phyloP scores from a whole-genome alignment of 1,139 yeast species.

The Scheffersomyces segobiensis region DNA sequence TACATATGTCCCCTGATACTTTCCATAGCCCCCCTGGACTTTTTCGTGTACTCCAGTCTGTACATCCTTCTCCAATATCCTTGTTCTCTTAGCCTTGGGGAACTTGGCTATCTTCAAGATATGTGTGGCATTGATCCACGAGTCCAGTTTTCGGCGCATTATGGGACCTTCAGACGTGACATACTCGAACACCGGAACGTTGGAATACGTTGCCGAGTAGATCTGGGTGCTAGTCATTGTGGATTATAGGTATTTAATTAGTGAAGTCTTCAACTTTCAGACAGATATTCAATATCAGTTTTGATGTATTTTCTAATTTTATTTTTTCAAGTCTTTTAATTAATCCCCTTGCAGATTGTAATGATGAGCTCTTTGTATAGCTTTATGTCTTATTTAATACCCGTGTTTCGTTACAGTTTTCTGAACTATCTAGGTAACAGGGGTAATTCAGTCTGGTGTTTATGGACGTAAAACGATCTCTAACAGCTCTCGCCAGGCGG shows the following conservation, averaged over 20 bases:
- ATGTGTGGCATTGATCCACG: slow-evolving; percentile 91
- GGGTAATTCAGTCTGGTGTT: not conserved
- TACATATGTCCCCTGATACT: slow-evolving; percentile 94
- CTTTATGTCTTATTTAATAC: not conserved
- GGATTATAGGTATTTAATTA: not conserved
- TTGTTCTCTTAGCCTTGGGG: slow-evolving; percentile 82
- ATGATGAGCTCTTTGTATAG: not conserved
- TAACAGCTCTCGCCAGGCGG: not conserved
- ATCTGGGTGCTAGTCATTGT: slow-evolving; percentile 43
- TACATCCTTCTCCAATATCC: slow-evolving; percentile 85
- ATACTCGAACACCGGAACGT: slow-evolving; percentile 74
- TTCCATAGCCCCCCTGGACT: slow-evolving; percentile 94
- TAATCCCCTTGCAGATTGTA: not conserved
- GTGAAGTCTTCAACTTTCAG: not conserved
- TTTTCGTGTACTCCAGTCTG: slow-evolving; percentile 84
- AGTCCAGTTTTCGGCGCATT: slow-evolving; percentile 79
- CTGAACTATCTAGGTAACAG: not conserved
- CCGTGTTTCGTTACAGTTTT: not conserved
- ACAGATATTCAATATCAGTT: not conserved
- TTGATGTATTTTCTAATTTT: not conserved
- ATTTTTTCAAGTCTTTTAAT: not conserved
- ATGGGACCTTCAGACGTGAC: slow-evolving; percentile 72
- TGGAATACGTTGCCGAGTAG: slow-evolving; percentile 79
- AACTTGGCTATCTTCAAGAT: slow-evolving; percentile 83
- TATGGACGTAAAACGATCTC: not conserved